Base-by-base conservation (phyloP, 306 rosid species). In the Vigna trinervia region DNA sequence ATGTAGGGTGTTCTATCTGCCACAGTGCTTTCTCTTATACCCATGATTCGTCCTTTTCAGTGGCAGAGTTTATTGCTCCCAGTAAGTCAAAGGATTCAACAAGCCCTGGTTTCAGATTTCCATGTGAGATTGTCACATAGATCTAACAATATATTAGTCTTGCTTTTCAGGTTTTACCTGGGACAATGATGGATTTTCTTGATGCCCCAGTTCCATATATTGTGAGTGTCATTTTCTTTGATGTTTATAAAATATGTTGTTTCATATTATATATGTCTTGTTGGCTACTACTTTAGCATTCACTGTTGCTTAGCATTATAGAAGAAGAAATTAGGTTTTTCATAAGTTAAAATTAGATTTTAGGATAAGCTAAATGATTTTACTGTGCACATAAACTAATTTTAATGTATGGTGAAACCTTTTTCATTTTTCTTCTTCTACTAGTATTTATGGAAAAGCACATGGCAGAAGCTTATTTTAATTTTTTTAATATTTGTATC, bases 1-100 rank as follows among this genome's bases (percentile, higher is more conserved):
- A 72, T 83, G 85, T 90, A 95, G 98, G 98, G 97, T 77, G 87
- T 95, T 80, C 89, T 92, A 69, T 90, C 97, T 59, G 91, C 97
- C 77, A 57, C 80, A 54, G 96, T 95, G 76, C 85, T 90, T 52
- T 90, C 92, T 73, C 73, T 95, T 74, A 69, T 95, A 83, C 93
- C 98, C 72, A 78, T 92, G 91, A 92, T 95, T 86, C 89, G 94
- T 78, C 98, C 98, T 51, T 95, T 92, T 83, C 96, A 95, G 63
- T 95, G 97, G 98, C 98, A 95, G 85, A 89, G 98, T 83, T 89
- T 90, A 71, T 82, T 95, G 79, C 98, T 95, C 77, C 98, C 97
- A 48, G 97, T 95, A 83, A 89, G 98, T 88, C 53, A 5, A 62
- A 56, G 74, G 59, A 69, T 65, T 73, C 71, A 56, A 28, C 74